A percentile compares a stretch with the other conserved stretches of the same genome.
These are phyloP conservation scores for Podospora didyma DNA, from an alignment of 495 filamentous ascomycete genomes.

Conservation along the genomic window DNA sequence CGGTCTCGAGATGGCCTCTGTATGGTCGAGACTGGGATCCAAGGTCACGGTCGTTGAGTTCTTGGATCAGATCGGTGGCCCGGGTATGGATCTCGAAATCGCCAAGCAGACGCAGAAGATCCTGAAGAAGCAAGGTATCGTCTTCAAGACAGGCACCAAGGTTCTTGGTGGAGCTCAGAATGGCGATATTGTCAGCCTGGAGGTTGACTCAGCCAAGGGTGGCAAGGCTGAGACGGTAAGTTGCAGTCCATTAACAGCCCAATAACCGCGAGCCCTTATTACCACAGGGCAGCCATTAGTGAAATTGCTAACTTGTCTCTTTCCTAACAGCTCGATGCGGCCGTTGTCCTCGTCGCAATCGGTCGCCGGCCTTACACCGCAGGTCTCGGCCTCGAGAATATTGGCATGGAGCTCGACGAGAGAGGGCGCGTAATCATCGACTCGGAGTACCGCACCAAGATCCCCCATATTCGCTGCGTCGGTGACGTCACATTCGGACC, in stretches of 20 bases:
- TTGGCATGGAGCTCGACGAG: constrained; percentile 91
- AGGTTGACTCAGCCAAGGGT: constrained; percentile 89
- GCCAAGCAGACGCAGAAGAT: constrained; percentile 90
- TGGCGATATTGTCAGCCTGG: constrained; percentile 69
- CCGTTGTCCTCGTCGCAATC: constrained; percentile 96
- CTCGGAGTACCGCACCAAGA: constrained; percentile 95
- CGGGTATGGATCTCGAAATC: constrained; percentile 95
- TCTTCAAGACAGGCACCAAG: constrained; percentile 97
- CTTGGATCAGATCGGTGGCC: constrained; percentile 91
- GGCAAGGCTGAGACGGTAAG: constrained; percentile 87
- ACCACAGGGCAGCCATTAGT: too few relatives aligned
- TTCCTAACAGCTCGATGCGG: constrained; percentile 74
- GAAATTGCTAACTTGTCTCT: not conserved
- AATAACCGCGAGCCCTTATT: not conserved
- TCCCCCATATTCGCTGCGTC: constrained; percentile 93
- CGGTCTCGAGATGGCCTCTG: constrained; percentile 97
- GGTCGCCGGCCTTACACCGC: constrained; percentile 92
- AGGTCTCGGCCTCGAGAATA: constrained; percentile 87
- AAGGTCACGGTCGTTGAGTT: constrained; percentile 98
- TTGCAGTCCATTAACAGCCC: constrained; percentile 12
- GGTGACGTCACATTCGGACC: constrained; percentile 97
- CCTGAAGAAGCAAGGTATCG: constrained; percentile 93
- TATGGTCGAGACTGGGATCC: constrained; percentile 89
- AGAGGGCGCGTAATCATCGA: constrained; percentile 93
- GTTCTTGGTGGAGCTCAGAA: constrained; percentile 79